Base-by-base conservation (phyloP, 371 early-diverging fungal genomes). In the Mucor velutinosus region DNA sequence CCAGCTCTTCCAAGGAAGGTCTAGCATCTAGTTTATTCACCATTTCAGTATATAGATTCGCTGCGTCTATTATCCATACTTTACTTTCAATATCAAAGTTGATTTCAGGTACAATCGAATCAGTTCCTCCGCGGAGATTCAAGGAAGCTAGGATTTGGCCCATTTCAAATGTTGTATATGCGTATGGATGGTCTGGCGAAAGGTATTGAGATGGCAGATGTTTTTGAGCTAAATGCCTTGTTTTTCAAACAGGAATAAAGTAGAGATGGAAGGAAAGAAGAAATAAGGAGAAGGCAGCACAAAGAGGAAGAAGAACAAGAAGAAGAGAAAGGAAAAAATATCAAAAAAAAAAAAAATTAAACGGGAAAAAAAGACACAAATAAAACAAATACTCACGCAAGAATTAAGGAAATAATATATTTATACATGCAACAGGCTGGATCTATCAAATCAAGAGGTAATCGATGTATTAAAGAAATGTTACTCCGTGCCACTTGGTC, bases 31-130 rank as follows among this genome's bases (percentile, higher is more conserved):
- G 17, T 25, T 33, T n/a, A 53, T 25, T 21, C 32, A 19, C 15
- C 49, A 19, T 17, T 35, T 32, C 10, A 35, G n/a, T 56, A 21
- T 21, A 37, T 1, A 12, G 14, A 7, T 39, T 39, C 27, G 10
- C n/a, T 60, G 8, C 25, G 5, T 43, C 14, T 33, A 6, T 62
- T 11, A 19, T 12, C 12, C 33, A 47, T 37, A 45, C n/a, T 73
- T 76, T 85, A 81, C 85, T 83, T 74, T 82, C 86, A 29, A 85
- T 75, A 71, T 85, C 86, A 66, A 85, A 77, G 30, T 60, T 57
- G 51, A 82, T 71, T 68, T 85, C 86, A 72, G 83, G 80, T 17
- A 81, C 79, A 62, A 72, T 66, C 25, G 77, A 70, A 27, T 77
- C 75, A 60, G 60, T 69, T 32, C 74, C 64, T 32, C 74, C 64